Conservation (phyloP, 2,329 filamentous ascomycete genomes). For the Talaromyces sp. region DNA sequence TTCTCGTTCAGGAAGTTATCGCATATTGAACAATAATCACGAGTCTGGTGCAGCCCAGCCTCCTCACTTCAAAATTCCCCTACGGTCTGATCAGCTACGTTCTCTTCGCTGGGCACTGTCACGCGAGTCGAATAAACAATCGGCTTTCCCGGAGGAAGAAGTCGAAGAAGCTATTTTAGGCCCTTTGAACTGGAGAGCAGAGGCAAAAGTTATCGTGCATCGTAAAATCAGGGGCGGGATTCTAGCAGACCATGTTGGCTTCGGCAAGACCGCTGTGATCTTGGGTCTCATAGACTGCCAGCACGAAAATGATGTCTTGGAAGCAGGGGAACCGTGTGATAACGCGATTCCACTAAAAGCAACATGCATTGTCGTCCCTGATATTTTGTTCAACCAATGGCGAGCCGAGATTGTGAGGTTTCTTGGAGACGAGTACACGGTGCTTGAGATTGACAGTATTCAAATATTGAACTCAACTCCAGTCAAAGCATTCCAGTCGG, state of each 20-base stretch:
- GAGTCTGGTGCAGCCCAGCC: conserved; percentile 36
- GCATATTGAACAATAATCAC: conserved; percentile 44
- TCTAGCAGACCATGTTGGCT: conserved; percentile 63
- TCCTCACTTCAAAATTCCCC: conserved; percentile 35
- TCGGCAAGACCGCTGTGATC: conserved; percentile 64
- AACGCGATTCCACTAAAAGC: conserved; percentile 50
- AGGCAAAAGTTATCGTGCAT: conserved; percentile 45
- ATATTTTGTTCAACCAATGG: conserved; percentile 60
- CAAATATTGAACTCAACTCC: conserved; percentile 42
- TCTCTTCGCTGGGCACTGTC: conserved; percentile 60
- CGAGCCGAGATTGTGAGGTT: conserved; percentile 54
- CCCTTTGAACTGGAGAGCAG: conserved; percentile 57
- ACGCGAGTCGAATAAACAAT: conserved; percentile 49
- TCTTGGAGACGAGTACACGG: conserved; percentile 42
- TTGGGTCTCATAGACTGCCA: conserved; percentile 57
- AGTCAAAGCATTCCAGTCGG: conserved; percentile 47
- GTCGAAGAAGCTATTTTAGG: conserved; percentile 56
- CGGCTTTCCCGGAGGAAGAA: conserved; percentile 53
- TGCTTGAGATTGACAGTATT: conserved; percentile 47
- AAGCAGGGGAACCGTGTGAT: conserved; percentile 14
- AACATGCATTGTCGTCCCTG: conserved; percentile 61
- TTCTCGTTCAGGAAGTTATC: conserved; percentile 42
- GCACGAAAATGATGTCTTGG: conserved; percentile 30
- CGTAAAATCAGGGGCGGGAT: conserved; percentile 57
- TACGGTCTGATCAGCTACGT: conserved; percentile 55